phyloP scores from a whole-genome alignment of 352 stramenopile species.

The Phytophthora pisi region DNA sequence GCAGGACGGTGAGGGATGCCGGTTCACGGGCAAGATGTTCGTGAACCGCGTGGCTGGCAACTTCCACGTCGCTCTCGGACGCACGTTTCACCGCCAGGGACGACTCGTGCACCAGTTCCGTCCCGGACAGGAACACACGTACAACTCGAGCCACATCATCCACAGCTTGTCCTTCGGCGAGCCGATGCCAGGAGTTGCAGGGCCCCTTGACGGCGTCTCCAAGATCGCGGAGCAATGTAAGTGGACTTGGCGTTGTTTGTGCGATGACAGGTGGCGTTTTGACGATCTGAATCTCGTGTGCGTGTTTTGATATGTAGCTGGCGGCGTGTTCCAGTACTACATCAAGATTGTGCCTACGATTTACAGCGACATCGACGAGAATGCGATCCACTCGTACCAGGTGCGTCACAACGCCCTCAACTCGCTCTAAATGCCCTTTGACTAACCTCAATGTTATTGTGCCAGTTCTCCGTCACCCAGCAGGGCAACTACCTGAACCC shows the following conservation, averaged over 20 bases:
- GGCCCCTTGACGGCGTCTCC: slow-evolving; percentile 60
- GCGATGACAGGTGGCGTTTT: not conserved
- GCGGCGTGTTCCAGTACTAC: slow-evolving; percentile 88
- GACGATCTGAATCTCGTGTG: slow-evolving; percentile 10
- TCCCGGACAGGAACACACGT: slow-evolving; percentile 75
- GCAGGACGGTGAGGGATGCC: slow-evolving; percentile 81
- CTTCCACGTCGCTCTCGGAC: slow-evolving; percentile 83
- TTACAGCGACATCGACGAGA: slow-evolving; percentile 76
- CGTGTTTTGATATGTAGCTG: slow-evolving; percentile 39
- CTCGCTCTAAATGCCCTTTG: not conserved
- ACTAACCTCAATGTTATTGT: slow-evolving; percentile 1
- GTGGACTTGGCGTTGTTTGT: slow-evolving; percentile 5
- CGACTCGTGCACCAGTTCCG: slow-evolving; percentile 84
- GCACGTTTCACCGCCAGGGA: slow-evolving; percentile 81
- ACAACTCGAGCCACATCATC: slow-evolving; percentile 83
- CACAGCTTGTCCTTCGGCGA: slow-evolving; percentile 80
- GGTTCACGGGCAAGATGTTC: slow-evolving; percentile 81
- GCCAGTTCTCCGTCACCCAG: slow-evolving; percentile 84
- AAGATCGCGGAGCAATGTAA: slow-evolving; percentile 58
- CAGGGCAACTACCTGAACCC: slow-evolving; percentile 78
- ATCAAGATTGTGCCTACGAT: slow-evolving; percentile 90
- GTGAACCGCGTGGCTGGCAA: slow-evolving; percentile 88
- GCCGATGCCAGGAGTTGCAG: slow-evolving; percentile 42
- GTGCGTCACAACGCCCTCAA: slow-evolving; percentile 11
- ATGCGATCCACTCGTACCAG: slow-evolving; percentile 73